Percentiles rank a stretch among this genome's conserved stretches.
Evolutionary conservation across 31 red algal species (phyloP).

Genomic region (Odonthalia washingtoniensis): DNA sequence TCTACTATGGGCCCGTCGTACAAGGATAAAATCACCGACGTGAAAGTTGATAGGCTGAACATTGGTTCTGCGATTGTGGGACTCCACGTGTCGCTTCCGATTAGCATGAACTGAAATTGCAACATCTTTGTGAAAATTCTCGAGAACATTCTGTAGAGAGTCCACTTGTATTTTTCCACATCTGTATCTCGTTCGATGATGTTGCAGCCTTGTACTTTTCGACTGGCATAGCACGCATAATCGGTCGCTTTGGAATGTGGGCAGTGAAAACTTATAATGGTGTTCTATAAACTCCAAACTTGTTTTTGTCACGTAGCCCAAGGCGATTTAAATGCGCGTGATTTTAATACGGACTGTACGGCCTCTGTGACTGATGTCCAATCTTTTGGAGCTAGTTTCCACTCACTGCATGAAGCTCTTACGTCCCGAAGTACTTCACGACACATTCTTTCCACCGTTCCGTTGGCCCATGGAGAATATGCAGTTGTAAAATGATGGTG

Average conservation of each 20-base stretch:
- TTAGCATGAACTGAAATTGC: background rate
- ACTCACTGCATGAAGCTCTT: slow-evolving; percentile 34
- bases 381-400: slow-evolving; percentile 22
- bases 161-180: background rate
- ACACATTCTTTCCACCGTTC: slow-evolving; percentile 42
- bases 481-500: slow-evolving; percentile 43
- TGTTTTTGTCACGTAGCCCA: background rate
- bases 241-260: slow-evolving; percentile 7
- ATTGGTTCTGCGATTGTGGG: background rate
- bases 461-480: slow-evolving; percentile 52
- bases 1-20: background rate
- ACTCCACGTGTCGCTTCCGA: background rate
- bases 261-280: slow-evolving; percentile 52
- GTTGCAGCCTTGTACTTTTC: background rate
- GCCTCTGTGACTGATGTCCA: slow-evolving; percentile 44
- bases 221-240: slow-evolving; percentile 26
- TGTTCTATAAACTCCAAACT: slow-evolving; percentile 20
- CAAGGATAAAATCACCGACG: background rate
- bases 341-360: slow-evolving; percentile 49
- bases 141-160: slow-evolving; percentile 25
- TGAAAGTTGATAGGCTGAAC: background rate
- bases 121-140: slow-evolving; percentile 41
- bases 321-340: slow-evolving; percentile 37
- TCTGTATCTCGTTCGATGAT: background rate
- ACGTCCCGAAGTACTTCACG: slow-evolving; percentile 32